phyloP scores from a whole-genome alignment of 2,329 filamentous ascomycete species.

The Pyrenochaeta sp. region DNA sequence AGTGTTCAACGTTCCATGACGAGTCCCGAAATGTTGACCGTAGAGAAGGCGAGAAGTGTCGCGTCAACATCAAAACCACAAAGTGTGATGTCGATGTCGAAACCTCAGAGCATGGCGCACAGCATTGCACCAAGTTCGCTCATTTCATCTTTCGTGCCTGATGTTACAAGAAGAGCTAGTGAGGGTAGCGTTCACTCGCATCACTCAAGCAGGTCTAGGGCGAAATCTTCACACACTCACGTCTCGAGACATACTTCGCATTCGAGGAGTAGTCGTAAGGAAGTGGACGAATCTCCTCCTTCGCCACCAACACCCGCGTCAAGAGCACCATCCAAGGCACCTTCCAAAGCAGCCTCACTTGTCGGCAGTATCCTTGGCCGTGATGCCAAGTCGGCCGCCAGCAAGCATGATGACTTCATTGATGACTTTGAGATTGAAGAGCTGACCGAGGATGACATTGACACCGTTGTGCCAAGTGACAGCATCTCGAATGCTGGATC shows the following conservation, averaged over 20 bases:
- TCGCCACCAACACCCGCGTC: conserved; percentile 34
- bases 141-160: conserved; percentile 49
- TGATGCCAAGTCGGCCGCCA: conserved; percentile 36
- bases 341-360: conserved; percentile 42
- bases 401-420: conserved; percentile 42
- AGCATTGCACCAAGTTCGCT: conserved; percentile 44
- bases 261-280: conserved; percentile 36
- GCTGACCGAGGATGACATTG: conserved; percentile 45
- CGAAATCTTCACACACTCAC: conserved; percentile 32
- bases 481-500: conserved; percentile 55
- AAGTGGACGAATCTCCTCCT: conserved; percentile 29
- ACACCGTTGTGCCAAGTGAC: conserved; percentile 58
- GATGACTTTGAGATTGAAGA: conserved; percentile 51
- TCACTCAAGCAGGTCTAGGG: conserved; percentile 45
- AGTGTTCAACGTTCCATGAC: conserved; percentile 41
- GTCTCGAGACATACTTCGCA: conserved; percentile 38
- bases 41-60: conserved; percentile 29
- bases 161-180: conserved; percentile 35
- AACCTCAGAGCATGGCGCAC: conserved; percentile 29
- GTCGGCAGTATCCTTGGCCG: conserved; percentile 50
- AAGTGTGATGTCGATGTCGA: conserved; percentile 17
- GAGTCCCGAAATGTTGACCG: conserved; percentile 39
- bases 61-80: conserved; percentile 27
- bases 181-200: conserved; percentile 46
- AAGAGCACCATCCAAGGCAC: conserved; percentile 28